phyloP scores from a whole-genome alignment of 257 asterid genomes.

The Przewalskia tangutica region DNA sequence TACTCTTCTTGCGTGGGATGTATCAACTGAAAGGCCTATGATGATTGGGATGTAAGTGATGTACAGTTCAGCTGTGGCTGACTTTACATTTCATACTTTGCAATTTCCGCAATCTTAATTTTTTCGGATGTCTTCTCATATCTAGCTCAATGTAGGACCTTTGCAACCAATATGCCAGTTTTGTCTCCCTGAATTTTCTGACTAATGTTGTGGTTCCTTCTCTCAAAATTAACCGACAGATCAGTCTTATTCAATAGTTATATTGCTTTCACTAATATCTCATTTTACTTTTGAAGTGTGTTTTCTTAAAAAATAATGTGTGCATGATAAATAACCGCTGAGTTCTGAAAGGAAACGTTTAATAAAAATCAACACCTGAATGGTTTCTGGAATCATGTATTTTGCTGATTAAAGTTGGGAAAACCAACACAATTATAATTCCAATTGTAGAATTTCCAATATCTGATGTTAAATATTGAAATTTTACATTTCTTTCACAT shows the following conservation, averaged over 20 bases:
- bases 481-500: slow-evolving; percentile 8
- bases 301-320: not conserved
- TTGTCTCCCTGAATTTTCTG: not conserved
- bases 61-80: not conserved
- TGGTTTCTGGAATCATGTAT: not conserved
- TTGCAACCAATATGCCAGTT: not conserved
- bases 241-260: slow-evolving; percentile 7
- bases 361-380: not conserved
- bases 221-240: not conserved
- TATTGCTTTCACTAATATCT: not conserved
- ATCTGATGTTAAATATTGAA: not conserved
- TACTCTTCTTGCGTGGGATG: slow-evolving; percentile 99
- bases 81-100: not conserved
- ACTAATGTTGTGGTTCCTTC: not conserved
- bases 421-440: not conserved
- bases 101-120: not conserved
- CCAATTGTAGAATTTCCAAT: slow-evolving; percentile 2
- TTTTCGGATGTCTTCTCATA: not conserved
- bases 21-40: slow-evolving; percentile 95
- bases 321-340: not conserved
- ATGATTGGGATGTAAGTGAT: slow-evolving; percentile 96
- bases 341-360: not conserved
- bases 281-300: not conserved
- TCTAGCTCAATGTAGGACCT: slow-evolving; percentile 12
- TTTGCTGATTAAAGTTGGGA: not conserved